Evolutionary conservation across 352 stramenopile genomes (phyloP).

Genomic region (Thalassiosira allenii): DNA sequence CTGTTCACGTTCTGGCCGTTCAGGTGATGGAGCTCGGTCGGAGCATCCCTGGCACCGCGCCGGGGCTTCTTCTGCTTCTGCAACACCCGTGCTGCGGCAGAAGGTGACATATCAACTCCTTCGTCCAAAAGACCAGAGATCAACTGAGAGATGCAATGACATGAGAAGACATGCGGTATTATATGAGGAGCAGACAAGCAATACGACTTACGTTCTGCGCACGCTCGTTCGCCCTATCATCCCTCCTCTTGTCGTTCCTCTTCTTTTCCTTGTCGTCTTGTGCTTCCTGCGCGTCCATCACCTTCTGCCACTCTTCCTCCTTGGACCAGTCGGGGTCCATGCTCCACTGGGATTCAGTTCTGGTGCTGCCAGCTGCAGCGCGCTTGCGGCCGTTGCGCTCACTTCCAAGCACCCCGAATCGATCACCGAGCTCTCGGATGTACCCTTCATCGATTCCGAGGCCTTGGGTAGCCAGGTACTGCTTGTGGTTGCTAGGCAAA

Average conservation of each 20-base stretch:
- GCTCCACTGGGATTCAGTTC: too few species aligned
- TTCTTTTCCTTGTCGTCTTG: neutral
- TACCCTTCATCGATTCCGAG: too few species aligned
- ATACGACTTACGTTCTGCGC: neutral
- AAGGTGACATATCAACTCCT: neutral
- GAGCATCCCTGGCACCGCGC: neutral
- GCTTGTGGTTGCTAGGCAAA: too few species aligned
- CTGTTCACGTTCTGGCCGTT: conserved; percentile 14
- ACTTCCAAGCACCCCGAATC: too few species aligned
- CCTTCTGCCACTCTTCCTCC: neutral
- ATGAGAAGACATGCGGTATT: neutral
- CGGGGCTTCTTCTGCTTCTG: neutral
- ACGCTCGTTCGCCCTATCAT: neutral
- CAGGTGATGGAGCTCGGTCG: conserved; percentile 6
- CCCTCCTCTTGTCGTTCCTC: neutral
- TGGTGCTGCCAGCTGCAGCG: too few species aligned
- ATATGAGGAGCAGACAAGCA: neutral
- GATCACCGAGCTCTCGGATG: too few species aligned
- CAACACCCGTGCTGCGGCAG: neutral
- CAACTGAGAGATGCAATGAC: neutral
- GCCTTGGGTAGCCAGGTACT: too few species aligned
- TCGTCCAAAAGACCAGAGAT: neutral
- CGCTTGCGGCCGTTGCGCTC: too few species aligned
- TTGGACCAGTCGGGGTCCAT: neutral
- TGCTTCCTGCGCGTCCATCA: neutral